Base-by-base conservation (phyloP, 139 green algal genomes). In the Chlorella vulgaris region DNA sequence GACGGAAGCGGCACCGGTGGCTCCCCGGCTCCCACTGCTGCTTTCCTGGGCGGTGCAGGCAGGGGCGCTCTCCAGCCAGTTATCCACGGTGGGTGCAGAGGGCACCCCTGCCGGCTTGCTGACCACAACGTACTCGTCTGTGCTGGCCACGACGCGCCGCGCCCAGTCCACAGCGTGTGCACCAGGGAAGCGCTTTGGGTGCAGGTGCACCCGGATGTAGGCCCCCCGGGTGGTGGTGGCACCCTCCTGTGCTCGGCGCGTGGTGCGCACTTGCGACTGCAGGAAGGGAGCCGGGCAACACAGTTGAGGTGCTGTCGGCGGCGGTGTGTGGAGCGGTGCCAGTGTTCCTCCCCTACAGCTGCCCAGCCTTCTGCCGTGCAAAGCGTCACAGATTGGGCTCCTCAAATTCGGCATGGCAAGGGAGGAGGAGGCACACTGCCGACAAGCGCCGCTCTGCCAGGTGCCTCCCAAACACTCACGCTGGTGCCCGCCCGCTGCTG, bases 31-130 rank as follows among this genome's bases (percentile, higher is more conserved):
- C n/a, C n/a, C n/a, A n/a, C n/a, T n/a, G n/a, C n/a, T n/a, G n/a
- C 86, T 42, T 60, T 84, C 85, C 86, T 80, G 26, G 4, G 88
- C 82, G 7, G 86, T 87, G 29, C 80, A 86, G 4, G 74, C 73
- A 26, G 87, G 58, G 33, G 91, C 35, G 40, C 61, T 78, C 67
- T 93, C 89, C 22, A 89, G 33, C 4, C 80, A 29, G 69, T 93
- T 92, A 77, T 92, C 88, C 28, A 90, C 86, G 0, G 81, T 90
- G n/a, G 81, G 78, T 1, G 76, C 68, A 2, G 94, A 92, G 65
- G 92, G 92, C 47, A 97, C 70, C 4, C 91, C 90, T 2, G 89
- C n/a, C 3, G 94, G 94, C 86, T 97, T 97, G 88, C 92, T 87
- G 7, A 96, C 80, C n/a, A 95, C 92, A 40, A 96, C 87, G 70